These are phyloP conservation scores for Lecanoromycetidae sp. DNA, from an alignment of 2,329 filamentous ascomycete genomes.

Conservation along the genomic window DNA sequence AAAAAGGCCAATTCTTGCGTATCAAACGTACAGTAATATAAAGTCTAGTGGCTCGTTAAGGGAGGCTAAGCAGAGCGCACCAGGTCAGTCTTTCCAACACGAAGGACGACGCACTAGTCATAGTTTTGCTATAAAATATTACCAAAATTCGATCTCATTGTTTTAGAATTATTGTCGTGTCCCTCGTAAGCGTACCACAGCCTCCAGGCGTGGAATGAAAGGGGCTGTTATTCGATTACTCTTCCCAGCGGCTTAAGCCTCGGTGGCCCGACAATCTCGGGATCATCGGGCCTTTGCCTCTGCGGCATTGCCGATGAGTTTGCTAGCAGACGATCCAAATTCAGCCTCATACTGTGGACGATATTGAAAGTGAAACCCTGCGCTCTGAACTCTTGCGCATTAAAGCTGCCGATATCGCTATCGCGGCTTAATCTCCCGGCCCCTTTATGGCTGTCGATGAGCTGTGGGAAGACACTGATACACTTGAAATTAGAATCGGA, in stretches of 20 bases:
- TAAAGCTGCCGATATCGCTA: conserved; percentile 21
- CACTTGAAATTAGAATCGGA: conserved; percentile 28
- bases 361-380: conserved; percentile 16
- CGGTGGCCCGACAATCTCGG: background rate
- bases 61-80: too few species aligned
- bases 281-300: conserved; percentile 12
- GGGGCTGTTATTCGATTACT: background rate
- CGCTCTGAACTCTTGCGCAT: conserved; percentile 11
- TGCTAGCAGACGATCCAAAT: conserved; percentile 11
- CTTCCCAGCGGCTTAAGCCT: conserved; percentile 15
- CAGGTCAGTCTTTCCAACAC: too few species aligned
- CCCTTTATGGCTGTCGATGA: conserved; percentile 38
- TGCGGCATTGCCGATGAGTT: background rate
- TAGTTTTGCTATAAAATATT: too few species aligned
- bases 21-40: too few species aligned
- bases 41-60: too few species aligned
- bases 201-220: too few species aligned
- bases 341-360: conserved; percentile 11
- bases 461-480: conserved; percentile 31
- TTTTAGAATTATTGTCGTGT: too few species aligned
- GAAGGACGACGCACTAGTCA: too few species aligned
- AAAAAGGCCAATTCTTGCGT: too few species aligned
- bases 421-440: conserved; percentile 26
- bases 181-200: too few species aligned
- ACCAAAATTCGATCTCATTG: too few species aligned